Conservation (phyloP, 805 yeast species). For the Nakazawaea wickerhamii region DNA sequence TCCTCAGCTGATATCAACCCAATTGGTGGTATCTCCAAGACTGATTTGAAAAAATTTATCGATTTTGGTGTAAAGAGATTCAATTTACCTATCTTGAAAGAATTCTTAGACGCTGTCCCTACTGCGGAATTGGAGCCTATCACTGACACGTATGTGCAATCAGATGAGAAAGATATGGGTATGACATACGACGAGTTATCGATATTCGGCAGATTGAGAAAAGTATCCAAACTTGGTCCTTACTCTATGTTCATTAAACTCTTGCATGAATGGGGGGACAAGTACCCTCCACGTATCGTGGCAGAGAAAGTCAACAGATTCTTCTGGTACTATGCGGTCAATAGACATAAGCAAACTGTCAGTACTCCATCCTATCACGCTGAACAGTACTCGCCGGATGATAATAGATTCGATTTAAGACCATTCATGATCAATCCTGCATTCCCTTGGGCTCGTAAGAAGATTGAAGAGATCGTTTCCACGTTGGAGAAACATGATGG, state of each 20-base stretch:
- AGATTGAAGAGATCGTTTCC: slow-evolving; percentile 76
- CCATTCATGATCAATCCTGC: slow-evolving; percentile 93
- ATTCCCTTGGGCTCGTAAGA: slow-evolving; percentile 83
- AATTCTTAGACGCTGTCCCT: slow-evolving; percentile 87
- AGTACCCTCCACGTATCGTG: slow-evolving; percentile 73
- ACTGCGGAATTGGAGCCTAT: slow-evolving; percentile 98
- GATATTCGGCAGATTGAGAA: slow-evolving; percentile 83
- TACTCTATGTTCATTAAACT: slow-evolving; percentile 88
- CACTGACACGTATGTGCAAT: slow-evolving; percentile 85
- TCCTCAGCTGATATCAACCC: slow-evolving; percentile 97
- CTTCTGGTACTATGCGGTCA: slow-evolving; percentile 90
- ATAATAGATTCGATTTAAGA: slow-evolving; percentile 89
- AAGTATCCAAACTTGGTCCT: slow-evolving; percentile 94
- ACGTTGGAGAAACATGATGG: slow-evolving; percentile 34
- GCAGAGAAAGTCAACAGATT: slow-evolving; percentile 91
- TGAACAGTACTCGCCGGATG: slow-evolving; percentile 97
- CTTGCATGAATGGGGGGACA: slow-evolving; percentile 88
- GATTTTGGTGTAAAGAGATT: slow-evolving; percentile 67
- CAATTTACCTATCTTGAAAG: slow-evolving; percentile 68
- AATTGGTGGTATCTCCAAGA: slow-evolving; percentile 97
- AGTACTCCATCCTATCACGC: slow-evolving; percentile 97
- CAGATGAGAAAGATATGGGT: slow-evolving; percentile 98
- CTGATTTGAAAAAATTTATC: slow-evolving; percentile 83
- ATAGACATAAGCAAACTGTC: slow-evolving; percentile 97
- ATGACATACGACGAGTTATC: slow-evolving; percentile 94